Evolutionary conservation across 495 filamentous ascomycete species (phyloP).

Genomic region (Annulohypoxylon stygium): DNA sequence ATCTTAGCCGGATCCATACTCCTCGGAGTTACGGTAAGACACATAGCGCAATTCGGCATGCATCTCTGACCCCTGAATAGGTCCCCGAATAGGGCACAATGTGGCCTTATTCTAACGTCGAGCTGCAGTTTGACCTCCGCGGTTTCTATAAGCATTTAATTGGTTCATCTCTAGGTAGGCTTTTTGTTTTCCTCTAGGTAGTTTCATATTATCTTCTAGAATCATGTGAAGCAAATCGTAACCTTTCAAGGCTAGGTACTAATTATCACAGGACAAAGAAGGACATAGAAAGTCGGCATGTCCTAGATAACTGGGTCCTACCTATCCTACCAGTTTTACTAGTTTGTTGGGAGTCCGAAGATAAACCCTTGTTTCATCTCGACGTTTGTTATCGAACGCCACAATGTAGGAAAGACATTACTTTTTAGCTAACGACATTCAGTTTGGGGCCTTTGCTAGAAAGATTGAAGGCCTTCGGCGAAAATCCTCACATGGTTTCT

Average conservation of each 20-base stretch:
- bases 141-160: not conserved
- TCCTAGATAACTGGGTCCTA: not conserved
- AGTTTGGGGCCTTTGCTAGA: not conserved
- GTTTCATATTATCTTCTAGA: conserved; percentile 1
- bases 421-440: not conserved
- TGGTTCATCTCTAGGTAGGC: not conserved
- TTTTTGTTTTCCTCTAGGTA: not conserved
- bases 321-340: not conserved
- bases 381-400: not conserved
- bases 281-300: not conserved
- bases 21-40: not conserved
- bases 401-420: not conserved
- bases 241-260: not conserved
- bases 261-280: conserved; percentile 6
- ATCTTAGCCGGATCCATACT: not conserved
- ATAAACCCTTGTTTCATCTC: conserved; percentile 6
- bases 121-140: not conserved
- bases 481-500: not conserved
- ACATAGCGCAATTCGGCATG: not conserved
- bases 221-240: not conserved
- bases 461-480: not conserved
- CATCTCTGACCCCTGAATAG: not conserved
- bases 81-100: too few species aligned
- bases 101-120: conserved; percentile 8
- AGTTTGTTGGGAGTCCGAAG: not conserved